Evolutionary conservation across 2,329 filamentous ascomycete species (phyloP), one percentile per base, ranked within the genome.

Genomic region (Epichloe sp.): DNA sequence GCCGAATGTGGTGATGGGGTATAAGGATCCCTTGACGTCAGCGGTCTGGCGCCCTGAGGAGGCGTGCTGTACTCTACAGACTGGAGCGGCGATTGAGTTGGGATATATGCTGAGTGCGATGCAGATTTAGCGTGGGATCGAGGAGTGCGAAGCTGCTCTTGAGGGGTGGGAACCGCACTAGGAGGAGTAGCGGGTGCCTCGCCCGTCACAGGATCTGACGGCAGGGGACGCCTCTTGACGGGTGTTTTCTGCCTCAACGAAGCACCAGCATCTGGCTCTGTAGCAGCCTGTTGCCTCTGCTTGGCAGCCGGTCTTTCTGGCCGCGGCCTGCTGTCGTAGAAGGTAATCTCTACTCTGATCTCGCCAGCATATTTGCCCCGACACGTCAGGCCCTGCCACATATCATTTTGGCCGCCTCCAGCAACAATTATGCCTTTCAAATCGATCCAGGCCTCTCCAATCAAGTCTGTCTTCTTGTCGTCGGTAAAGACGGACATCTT

Each of bases 401-500:
- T 74, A 67, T 98, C 93, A 63, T 79, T 89, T 69, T 96, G 88
- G n/a, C 93, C 90, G 47, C 93, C 93, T 46, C 93, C 90, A 2
- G 82, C 75, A 19, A 90, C 77, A 55, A 98, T 79, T 59, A 98
- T 86, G 58, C 81, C 78, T 58, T 83, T 82, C 53, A 98, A 75
- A 62, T 87, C 85, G 53, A 97, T 80, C 84, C 88, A 96, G 6
- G 87, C 83, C 68, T 98, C 93, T 57, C 93, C 93, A 60, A 98
- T 96, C 57, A 98, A 69, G 58, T 98, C 93, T 0, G 91, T 97
- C 72, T 86, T 94, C 73, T 96, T 97, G 70, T 98, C 93, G 62
- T 98, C 93, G 64, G 95, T 96, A 72, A 98, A 98, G 5, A 97
- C 80, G 3, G 91, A 96, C 15, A 97, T 77, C 66, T 98, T 98